These are phyloP conservation scores for Phytophthora brassicae DNA, from an alignment of 352 stramenopile species.

Conservation along the genomic window DNA sequence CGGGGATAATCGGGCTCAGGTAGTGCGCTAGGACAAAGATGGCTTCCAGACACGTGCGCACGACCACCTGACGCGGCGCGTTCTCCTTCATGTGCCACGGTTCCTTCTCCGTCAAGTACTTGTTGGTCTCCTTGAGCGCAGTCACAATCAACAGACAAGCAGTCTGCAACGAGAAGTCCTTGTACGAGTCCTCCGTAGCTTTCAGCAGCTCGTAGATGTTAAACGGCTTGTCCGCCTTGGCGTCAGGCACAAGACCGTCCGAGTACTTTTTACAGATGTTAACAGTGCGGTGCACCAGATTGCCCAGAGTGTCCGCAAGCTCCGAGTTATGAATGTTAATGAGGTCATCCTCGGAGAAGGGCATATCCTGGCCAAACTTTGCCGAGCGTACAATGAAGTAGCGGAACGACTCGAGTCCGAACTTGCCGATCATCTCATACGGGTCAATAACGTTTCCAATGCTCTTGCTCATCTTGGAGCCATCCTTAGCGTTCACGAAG, in stretches of 20 bases:
- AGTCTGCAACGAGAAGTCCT: constrained; percentile 91
- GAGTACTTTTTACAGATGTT: constrained; percentile 97
- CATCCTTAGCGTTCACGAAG: constrained; percentile 98
- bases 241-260: constrained; percentile 76
- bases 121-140: constrained; percentile 94
- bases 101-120: constrained; percentile 97
- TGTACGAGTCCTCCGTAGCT: constrained; percentile 90
- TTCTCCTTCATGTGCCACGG: constrained; percentile 97
- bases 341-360: constrained; percentile 91
- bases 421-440: constrained; percentile 94
- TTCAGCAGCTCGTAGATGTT: constrained; percentile 85
- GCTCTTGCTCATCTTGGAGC: constrained; percentile 99
- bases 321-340: constrained; percentile 98
- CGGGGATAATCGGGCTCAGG: constrained; percentile 93
- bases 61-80: constrained; percentile 86
- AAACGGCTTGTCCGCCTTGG: constrained; percentile 68
- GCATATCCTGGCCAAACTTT: constrained; percentile 96
- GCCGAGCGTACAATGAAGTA: constrained; percentile 92
- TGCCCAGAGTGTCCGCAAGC: constrained; percentile 91
- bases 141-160: constrained; percentile 90
- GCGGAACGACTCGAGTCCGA: constrained; percentile 95
- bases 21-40: constrained; percentile 97
- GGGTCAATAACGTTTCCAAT: constrained; percentile 98
- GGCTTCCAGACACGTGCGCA: constrained; percentile 96
- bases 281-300: constrained; percentile 96